A percentile compares a stretch with the other conserved stretches of the same genome.
These are phyloP conservation scores for Lepidium campestre DNA, from an alignment of 441 rosid genomes.

Conservation along the genomic window DNA sequence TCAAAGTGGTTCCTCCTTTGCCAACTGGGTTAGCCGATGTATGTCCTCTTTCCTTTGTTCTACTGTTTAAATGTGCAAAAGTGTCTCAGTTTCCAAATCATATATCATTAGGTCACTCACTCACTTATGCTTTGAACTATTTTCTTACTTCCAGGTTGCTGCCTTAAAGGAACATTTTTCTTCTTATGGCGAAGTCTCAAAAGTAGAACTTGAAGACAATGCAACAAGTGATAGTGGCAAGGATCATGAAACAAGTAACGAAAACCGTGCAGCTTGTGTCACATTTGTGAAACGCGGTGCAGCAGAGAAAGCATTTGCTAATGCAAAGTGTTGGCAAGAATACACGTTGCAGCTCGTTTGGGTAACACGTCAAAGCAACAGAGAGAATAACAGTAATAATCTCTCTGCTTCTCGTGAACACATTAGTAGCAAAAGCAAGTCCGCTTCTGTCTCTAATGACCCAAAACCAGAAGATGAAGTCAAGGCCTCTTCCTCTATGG, in stretches of 20 bases:
- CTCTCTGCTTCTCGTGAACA: slow-evolving; percentile 15
- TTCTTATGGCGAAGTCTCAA: slow-evolving; percentile 61
- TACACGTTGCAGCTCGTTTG: slow-evolving; percentile 64
- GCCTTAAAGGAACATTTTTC: slow-evolving; percentile 75
- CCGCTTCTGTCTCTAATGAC: slow-evolving; percentile 1
- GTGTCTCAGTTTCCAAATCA: not conserved
- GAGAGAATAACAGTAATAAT: slow-evolving; percentile 24
- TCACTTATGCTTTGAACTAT: not conserved
- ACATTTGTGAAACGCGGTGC: slow-evolving; percentile 54
- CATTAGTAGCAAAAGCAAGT: not conserved
- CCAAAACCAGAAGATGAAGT: slow-evolving; percentile 20
- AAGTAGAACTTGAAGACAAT: slow-evolving; percentile 63
- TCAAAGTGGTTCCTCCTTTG: slow-evolving; percentile 69
- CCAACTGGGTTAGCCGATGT: slow-evolving; percentile 84
- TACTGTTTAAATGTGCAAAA: slow-evolving; percentile 4
- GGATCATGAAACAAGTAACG: slow-evolving; percentile 30
- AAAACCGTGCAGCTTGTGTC: slow-evolving; percentile 47
- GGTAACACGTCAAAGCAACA: slow-evolving; percentile 43
- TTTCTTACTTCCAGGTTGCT: slow-evolving; percentile 42
- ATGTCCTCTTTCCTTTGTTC: slow-evolving; percentile 27
- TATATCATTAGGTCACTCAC: not conserved
- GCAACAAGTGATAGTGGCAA: slow-evolving; percentile 32
- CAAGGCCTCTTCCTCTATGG: slow-evolving; percentile 26
- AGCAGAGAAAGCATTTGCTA: slow-evolving; percentile 78
- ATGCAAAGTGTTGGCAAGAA: slow-evolving; percentile 86